Evolutionary conservation across 2,329 filamentous ascomycete genomes (phyloP).

Genomic region (Fusarium praegraminearum): DNA sequence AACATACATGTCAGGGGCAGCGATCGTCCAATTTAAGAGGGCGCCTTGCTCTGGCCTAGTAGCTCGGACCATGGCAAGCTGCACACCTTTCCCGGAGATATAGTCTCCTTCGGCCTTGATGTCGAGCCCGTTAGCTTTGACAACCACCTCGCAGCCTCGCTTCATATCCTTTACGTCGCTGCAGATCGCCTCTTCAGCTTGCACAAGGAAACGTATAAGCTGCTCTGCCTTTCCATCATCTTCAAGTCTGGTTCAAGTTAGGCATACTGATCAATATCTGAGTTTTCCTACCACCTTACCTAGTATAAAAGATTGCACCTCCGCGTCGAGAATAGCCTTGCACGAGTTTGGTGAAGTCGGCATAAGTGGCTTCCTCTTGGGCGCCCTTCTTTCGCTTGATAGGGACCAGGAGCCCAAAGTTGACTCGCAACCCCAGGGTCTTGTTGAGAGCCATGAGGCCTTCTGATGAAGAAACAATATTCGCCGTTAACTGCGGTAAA

Average conservation of each 20-base stretch:
- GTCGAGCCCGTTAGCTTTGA: conserved; percentile 37
- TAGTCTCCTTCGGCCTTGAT: conserved; percentile 41
- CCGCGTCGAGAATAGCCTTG: conserved; percentile 48
- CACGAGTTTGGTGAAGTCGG: conserved; percentile 46
- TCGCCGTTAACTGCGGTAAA: conserved; percentile 35
- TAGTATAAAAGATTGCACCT: conserved; percentile 47
- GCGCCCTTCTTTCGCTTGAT: conserved; percentile 44
- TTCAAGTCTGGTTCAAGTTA: conserved; percentile 37
- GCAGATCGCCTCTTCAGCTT: conserved; percentile 31
- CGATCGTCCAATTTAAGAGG: conserved; percentile 51
- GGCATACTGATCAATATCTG: not conserved
- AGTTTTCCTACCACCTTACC: conserved; percentile 37
- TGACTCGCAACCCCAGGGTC: conserved; percentile 50
- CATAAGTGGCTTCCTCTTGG: conserved; percentile 40
- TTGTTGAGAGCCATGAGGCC: conserved; percentile 44
- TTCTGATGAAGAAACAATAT: conserved; percentile 42
- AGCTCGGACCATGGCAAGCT: conserved; percentile 43
- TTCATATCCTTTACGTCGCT: conserved; percentile 17
- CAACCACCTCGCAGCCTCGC: conserved; percentile 37
- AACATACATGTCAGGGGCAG: conserved; percentile 53
- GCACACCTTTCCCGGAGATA: conserved; percentile 13
- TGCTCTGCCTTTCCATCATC: conserved; percentile 25
- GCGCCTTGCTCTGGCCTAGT: conserved; percentile 38
- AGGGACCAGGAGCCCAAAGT: conserved; percentile 50
- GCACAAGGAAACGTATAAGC: conserved; percentile 31